A percentile compares a stretch with the other conserved stretches of the same genome.
These are phyloP conservation scores for Wickerhamiella pararugosa DNA, from an alignment of 1,139 yeast species.

Conservation along the genomic window DNA sequence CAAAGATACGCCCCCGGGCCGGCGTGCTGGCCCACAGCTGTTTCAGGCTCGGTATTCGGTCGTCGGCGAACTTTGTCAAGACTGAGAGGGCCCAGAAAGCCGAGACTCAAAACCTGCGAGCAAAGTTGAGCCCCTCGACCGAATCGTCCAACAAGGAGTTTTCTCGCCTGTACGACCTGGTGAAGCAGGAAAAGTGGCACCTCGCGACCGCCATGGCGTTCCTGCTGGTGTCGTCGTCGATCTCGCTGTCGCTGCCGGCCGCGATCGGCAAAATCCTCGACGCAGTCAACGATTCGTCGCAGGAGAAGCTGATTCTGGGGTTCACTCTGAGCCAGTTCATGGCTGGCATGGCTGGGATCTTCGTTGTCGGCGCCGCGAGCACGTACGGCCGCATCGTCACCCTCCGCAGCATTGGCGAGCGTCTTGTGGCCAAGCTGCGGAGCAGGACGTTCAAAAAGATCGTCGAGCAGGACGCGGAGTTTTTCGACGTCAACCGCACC, in stretches of 20 bases:
- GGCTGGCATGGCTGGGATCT: constrained; percentile 36
- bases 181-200: constrained; percentile 37
- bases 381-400: constrained; percentile 69
- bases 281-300: constrained; percentile 32
- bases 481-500: constrained; percentile 81
- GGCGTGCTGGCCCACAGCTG: too few species aligned
- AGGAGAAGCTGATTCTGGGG: constrained; percentile 33
- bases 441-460: constrained; percentile 62
- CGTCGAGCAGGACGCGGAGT: constrained; percentile 76
- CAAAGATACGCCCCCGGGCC: too few species aligned
- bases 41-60: too few species aligned
- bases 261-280: constrained; percentile 64
- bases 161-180: constrained; percentile 34
- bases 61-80: constrained; percentile 1
- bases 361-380: constrained; percentile 56
- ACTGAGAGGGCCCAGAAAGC: constrained; percentile 23
- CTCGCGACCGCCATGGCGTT: constrained; percentile 44
- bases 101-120: constrained; percentile 22
- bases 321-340: constrained; percentile 35
- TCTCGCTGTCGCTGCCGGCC: constrained; percentile 66
- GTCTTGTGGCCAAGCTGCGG: constrained; percentile 69
- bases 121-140: constrained; percentile 20
- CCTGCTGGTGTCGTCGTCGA: constrained; percentile 41
- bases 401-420: constrained; percentile 68
- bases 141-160: constrained; percentile 27